Percentiles rank a stretch among this genome's conserved stretches.
phyloP scores from a whole-genome alignment of 371 early-diverging fungal genomes.

The Mucor velutinosus region DNA sequence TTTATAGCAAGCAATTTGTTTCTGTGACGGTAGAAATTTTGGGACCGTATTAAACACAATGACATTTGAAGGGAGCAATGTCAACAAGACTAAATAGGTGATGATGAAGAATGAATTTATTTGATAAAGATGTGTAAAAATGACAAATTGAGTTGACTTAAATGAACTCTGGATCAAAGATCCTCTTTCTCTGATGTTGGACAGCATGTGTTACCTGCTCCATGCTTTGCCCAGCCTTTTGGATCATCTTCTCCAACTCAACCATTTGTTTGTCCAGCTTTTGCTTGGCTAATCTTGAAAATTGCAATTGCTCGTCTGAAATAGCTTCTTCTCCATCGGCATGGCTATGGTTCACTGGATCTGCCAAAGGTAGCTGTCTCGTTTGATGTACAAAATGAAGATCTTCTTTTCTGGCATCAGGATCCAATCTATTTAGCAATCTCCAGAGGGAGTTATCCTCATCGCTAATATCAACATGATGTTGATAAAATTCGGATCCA shows the following conservation, averaged over 20 bases:
- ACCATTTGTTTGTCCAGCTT: constrained; percentile 36
- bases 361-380: neutral
- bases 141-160: neutral
- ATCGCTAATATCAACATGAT: neutral
- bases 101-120: neutral
- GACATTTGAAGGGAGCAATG: neutral
- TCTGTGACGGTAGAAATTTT: constrained; percentile 1
- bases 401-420: constrained; percentile 21
- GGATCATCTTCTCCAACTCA: constrained; percentile 42
- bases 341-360: neutral
- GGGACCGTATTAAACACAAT: neutral
- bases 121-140: neutral
- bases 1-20: neutral
- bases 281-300: constrained; percentile 27
- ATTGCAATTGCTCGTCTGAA: constrained; percentile 11
- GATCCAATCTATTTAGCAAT: constrained; percentile 31
- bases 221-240: constrained; percentile 38
- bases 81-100: neutral
- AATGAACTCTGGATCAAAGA: neutral
- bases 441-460: constrained; percentile 34
- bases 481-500: neutral
- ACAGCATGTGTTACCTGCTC: constrained; percentile 40
- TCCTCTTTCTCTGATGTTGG: constrained; percentile 27
- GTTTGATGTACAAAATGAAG: neutral
- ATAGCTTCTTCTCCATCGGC: neutral